phyloP scores from a whole-genome alignment of 192 early-diverging fungal genomes.

The Chytriomyces confervae region DNA sequence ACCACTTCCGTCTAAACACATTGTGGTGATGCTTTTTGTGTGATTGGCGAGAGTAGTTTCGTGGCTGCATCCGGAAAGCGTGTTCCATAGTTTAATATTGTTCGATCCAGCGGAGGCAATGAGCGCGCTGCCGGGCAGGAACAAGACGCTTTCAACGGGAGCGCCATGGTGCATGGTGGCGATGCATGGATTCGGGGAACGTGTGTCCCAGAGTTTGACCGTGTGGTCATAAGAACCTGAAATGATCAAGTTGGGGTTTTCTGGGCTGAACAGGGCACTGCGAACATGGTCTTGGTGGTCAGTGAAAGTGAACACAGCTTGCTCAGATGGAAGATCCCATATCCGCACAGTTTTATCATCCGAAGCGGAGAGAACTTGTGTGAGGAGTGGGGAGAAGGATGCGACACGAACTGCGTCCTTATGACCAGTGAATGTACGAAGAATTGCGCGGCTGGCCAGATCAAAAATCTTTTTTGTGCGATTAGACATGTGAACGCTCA shows the following conservation, averaged over 20 bases:
- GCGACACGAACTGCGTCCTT: conserved; percentile 77
- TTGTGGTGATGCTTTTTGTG: conserved; percentile 93
- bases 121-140: conserved; percentile 82
- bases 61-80: conserved; percentile 78
- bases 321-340: conserved; percentile 92
- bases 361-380: conserved; percentile 82
- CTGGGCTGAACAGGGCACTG: conserved; percentile 69
- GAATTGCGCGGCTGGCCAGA: conserved; percentile 55
- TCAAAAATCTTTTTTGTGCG: conserved; percentile 52
- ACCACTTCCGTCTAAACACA: conserved; percentile 80
- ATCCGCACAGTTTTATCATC: conserved; percentile 92
- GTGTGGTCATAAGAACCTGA: conserved; percentile 96
- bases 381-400: conserved; percentile 79
- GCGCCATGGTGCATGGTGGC: conserved; percentile 80
- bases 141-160: conserved; percentile 88
- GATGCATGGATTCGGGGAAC: conserved; percentile 68
- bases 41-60: conserved; percentile 85
- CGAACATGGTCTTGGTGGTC: conserved; percentile 93
- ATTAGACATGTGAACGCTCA: too few relatives aligned
- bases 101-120: conserved; percentile 81
- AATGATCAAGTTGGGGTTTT: conserved; percentile 79
- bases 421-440: conserved; percentile 68
- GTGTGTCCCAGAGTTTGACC: conserved; percentile 89
- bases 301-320: conserved; percentile 67
- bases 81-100: conserved; percentile 86